These are phyloP conservation scores for Lichtheimia corymbifera DNA, from an alignment of 371 early-diverging fungal species.

Conservation along the genomic window DNA sequence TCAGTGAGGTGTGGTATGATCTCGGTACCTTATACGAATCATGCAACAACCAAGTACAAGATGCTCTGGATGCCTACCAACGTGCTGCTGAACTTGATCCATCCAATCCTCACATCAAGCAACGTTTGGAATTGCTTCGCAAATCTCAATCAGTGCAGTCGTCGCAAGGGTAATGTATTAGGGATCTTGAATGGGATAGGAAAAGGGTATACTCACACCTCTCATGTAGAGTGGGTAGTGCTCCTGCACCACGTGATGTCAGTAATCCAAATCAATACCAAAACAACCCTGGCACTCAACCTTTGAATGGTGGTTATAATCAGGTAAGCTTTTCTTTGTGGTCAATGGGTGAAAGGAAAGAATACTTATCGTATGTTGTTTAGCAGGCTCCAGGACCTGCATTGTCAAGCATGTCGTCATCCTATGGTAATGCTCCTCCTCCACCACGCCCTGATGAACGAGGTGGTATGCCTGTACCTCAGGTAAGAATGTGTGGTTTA, in stretches of 20 bases:
- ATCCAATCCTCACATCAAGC: slow-evolving; percentile 76
- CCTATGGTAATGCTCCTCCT: slow-evolving; percentile 13
- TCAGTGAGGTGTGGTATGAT: slow-evolving; percentile 97
- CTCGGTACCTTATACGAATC: slow-evolving; percentile 96
- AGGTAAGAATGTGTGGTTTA: slow-evolving; percentile 13
- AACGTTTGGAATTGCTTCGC: slow-evolving; percentile 69
- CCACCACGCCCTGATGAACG: slow-evolving; percentile 25
- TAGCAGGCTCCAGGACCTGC: slow-evolving; percentile 34
- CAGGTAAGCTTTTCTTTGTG: slow-evolving; percentile 17
- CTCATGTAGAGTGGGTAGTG: slow-evolving; percentile 40
- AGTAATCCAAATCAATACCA: slow-evolving; percentile 57
- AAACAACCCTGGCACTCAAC: slow-evolving; percentile 30
- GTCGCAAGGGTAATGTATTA: slow-evolving; percentile 71
- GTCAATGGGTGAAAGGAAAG: not conserved
- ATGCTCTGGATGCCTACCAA: slow-evolving; percentile 96
- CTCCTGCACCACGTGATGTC: slow-evolving; percentile 65
- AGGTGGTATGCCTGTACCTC: slow-evolving; percentile 31
- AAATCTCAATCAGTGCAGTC: slow-evolving; percentile 73
- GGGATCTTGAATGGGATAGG: not conserved
- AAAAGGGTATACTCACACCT: not conserved
- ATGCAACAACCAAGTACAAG: slow-evolving; percentile 95
- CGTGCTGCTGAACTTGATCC: slow-evolving; percentile 72
- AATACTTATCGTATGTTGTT: not conserved
- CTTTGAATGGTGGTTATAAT: slow-evolving; percentile 31
- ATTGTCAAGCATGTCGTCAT: slow-evolving; percentile 37